phyloP scores from a whole-genome alignment of 2,329 filamentous ascomycete species.

The Escovopsis sp. region DNA sequence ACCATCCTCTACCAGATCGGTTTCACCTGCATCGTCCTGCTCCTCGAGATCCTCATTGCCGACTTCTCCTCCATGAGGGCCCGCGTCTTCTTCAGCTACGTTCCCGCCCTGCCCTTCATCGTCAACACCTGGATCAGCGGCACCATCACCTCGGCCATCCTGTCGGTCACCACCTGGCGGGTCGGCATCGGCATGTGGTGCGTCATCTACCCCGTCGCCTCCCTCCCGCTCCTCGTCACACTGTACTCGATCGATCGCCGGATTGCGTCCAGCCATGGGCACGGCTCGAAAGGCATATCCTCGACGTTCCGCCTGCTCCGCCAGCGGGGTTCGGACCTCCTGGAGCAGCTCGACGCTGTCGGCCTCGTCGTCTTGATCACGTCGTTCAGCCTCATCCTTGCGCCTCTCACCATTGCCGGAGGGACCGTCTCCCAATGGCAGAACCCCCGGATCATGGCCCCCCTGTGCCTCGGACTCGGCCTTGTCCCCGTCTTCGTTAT shows the following conservation, averaged over 20 bases:
- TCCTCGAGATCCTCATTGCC: conserved; percentile 46
- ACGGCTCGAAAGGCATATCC: background rate
- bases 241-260: conserved; percentile 20
- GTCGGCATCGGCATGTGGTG: conserved; percentile 53
- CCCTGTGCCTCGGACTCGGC: conserved; percentile 34
- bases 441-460: conserved; percentile 33
- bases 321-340: conserved; percentile 29
- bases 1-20: conserved; percentile 43
- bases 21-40: conserved; percentile 40
- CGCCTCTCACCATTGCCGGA: conserved; percentile 40
- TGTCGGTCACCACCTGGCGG: conserved; percentile 37
- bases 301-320: conserved; percentile 1
- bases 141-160: conserved; percentile 35
- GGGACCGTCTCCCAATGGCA: conserved; percentile 33
- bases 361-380: conserved; percentile 32
- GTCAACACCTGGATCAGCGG: conserved; percentile 52
- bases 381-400: conserved; percentile 31
- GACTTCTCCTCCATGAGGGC: conserved; percentile 45
- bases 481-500: conserved; percentile 33
- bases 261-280: background rate
- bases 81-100: conserved; percentile 46
- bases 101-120: conserved; percentile 44
- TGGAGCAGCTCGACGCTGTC: conserved; percentile 39
- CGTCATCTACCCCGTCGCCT: conserved; percentile 43
- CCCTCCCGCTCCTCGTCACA: conserved; percentile 36